These are phyloP conservation scores for Oxyria digyna DNA, from an alignment of 148 eudicot species.

Conservation along the genomic window DNA sequence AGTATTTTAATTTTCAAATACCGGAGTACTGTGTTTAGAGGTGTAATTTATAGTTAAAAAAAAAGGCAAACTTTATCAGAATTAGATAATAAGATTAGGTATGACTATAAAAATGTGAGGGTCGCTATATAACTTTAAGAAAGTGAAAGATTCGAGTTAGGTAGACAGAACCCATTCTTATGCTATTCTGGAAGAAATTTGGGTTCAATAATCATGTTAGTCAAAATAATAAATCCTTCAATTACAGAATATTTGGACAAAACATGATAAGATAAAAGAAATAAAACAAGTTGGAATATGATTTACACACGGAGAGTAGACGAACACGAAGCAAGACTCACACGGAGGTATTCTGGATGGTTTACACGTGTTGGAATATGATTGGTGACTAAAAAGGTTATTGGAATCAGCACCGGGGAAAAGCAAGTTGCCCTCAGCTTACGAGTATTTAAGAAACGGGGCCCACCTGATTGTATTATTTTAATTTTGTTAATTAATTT, in stretches of 20 bases:
- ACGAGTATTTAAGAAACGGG: not conserved
- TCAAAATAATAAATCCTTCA: not conserved
- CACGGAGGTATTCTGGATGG: constrained; percentile 3
- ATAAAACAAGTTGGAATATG: no score
- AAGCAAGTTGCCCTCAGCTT: not conserved
- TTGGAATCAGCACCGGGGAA: not conserved
- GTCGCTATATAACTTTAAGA: not conserved
- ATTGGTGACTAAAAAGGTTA: not conserved
- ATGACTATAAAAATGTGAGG: not conserved
- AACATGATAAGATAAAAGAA: no score
- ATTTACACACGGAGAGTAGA: no score
- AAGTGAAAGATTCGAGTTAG: not conserved
- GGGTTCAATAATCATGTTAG: not conserved
- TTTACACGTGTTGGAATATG: not conserved
- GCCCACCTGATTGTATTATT: not conserved
- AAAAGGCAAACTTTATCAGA: not conserved
- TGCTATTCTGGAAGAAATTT: not conserved
- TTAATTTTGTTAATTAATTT: no score
- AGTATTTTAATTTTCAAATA: no score
- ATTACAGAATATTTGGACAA: no score
- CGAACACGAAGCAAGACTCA: constrained; percentile 1
- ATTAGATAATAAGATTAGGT: not conserved
- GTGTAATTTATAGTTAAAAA: no score
- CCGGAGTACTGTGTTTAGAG: no score
- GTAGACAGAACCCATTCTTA: not conserved